Conservation (phyloP, 2,329 filamentous ascomycete genomes). For the Penicillium sp. region DNA sequence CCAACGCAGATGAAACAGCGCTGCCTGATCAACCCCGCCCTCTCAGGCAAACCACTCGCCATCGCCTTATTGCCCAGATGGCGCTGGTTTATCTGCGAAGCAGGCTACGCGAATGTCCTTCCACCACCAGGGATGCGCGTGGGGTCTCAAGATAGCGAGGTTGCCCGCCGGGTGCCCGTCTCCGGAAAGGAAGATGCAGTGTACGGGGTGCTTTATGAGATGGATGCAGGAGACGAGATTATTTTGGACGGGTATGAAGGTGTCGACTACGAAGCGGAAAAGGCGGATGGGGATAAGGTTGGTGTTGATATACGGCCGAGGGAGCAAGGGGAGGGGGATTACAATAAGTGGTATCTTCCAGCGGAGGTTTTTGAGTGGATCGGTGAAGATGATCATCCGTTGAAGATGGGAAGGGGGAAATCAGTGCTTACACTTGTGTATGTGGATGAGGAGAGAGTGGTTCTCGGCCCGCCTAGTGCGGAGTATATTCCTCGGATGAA, state of each 20-base stretch:
- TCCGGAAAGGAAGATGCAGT: conserved; percentile 29
- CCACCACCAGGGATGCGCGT: conserved; percentile 25
- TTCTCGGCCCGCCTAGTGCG: conserved; percentile 29
- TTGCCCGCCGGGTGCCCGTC: conserved; percentile 18
- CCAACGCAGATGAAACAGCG: conserved; percentile 39
- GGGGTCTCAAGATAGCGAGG: conserved; percentile 13
- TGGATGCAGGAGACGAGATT: conserved; percentile 35
- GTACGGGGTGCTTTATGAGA: conserved; percentile 41
- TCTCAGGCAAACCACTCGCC: conserved; percentile 36
- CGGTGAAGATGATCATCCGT: conserved; percentile 16
- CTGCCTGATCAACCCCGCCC: conserved; percentile 30
- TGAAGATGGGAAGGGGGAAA: conserved; percentile 3
- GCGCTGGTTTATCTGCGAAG: conserved; percentile 42
- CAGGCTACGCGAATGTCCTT: conserved; percentile 43
- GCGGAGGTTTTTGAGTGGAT: conserved; percentile 33
- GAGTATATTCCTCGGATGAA: conserved; percentile 45
- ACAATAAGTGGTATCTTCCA: conserved; percentile 39
- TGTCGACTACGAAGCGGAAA: conserved; percentile 24
- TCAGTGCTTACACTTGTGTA: conserved; percentile 36
- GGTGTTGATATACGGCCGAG: conserved; percentile 22
- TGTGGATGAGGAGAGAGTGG: conserved; percentile 40
- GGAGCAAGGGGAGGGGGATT: conserved; percentile 33
- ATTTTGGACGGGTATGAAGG: conserved; percentile 41
- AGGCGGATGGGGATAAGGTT: conserved; percentile 4
- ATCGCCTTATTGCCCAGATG: conserved; percentile 38